These are phyloP conservation scores for Lathyrus sativus DNA, from an alignment of 306 rosid genomes.

Conservation along the genomic window DNA sequence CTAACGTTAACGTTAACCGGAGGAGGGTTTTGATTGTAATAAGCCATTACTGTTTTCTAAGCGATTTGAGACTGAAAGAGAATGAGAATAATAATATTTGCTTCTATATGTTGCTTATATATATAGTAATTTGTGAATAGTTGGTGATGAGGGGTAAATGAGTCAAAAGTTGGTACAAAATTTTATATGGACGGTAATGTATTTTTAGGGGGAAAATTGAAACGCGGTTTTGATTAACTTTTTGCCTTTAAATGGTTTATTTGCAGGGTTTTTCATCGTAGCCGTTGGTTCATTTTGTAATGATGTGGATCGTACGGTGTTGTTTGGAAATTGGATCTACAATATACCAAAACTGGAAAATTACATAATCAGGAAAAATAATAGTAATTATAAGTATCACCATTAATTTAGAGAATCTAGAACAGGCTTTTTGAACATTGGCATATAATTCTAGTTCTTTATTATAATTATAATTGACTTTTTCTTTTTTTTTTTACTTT, in stretches of 20 bases:
- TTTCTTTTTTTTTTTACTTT: too few species aligned
- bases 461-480: too few species aligned
- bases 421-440: too few species aligned
- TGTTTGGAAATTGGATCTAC: not conserved
- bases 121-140: too few species aligned
- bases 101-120: not conserved
- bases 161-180: not conserved
- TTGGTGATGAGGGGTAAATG: not conserved
- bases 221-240: conserved; percentile 20
- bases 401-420: too few species aligned
- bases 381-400: too few species aligned
- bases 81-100: too few species aligned
- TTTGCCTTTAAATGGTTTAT: not conserved
- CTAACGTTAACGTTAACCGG: not conserved
- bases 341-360: not conserved
- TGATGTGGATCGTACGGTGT: not conserved
- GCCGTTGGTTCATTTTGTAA: not conserved
- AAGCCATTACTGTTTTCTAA: conserved; percentile 21
- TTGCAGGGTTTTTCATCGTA: not conserved
- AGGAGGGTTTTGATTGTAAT: conserved; percentile 38
- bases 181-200: not conserved
- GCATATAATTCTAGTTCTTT: too few species aligned
- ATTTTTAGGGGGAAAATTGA: not conserved
- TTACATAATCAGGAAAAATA: not conserved
- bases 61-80: not conserved